Percentiles rank a stretch among this genome's conserved stretches.
phyloP scores from a whole-genome alignment of 2,329 filamentous ascomycete genomes.

The Scytalidium lignicola region DNA sequence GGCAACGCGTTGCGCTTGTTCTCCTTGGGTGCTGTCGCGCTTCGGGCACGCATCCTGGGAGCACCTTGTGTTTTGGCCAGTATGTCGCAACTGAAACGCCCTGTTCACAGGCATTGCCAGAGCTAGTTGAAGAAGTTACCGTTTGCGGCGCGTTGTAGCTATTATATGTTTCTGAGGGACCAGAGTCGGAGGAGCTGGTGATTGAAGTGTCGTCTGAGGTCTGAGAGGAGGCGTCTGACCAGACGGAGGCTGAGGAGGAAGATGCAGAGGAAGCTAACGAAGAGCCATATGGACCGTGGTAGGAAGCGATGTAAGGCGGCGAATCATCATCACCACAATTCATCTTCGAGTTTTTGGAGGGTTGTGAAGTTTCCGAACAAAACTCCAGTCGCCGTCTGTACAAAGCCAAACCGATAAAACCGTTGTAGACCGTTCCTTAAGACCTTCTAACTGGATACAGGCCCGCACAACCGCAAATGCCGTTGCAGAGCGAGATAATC shows the following conservation, averaged over 20 bases:
- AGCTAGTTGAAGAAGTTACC: constrained; percentile 28
- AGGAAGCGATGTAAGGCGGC: constrained; percentile 44
- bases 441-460: constrained; percentile 37
- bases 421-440: constrained; percentile 33
- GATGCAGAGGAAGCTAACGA: constrained; percentile 6
- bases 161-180: constrained; percentile 42
- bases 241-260: constrained; percentile 50
- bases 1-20: constrained; percentile 53
- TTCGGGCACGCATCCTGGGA: constrained; percentile 48
- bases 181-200: constrained; percentile 48
- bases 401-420: constrained; percentile 45
- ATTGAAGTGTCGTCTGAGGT: constrained; percentile 63
- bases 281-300: constrained; percentile 34
- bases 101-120: constrained; percentile 26
- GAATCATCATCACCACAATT: constrained; percentile 47
- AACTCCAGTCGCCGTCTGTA: constrained; percentile 52
- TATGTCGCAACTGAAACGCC: constrained; percentile 21
- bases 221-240: constrained; percentile 68
- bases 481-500: constrained; percentile 37
- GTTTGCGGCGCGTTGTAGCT: constrained; percentile 29
- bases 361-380: constrained; percentile 19
- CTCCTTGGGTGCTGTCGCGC: constrained; percentile 57
- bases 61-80: constrained; percentile 26
- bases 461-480: constrained; percentile 30
- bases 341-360: constrained; percentile 47